Base-by-base conservation (phyloP, 1,139 yeast genomes). In the Zygoascus sp. region DNA sequence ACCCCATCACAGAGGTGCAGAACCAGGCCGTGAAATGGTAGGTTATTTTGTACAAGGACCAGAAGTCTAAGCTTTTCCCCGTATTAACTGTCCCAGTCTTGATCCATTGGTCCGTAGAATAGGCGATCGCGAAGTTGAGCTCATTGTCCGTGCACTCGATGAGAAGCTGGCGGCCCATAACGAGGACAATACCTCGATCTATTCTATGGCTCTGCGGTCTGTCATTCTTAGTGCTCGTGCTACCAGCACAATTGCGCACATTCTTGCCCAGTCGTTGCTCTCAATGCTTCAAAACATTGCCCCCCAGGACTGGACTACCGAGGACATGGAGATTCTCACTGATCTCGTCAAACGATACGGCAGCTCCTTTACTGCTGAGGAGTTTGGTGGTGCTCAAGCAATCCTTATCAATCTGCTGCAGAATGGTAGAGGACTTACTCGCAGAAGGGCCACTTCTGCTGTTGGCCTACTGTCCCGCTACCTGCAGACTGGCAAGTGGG, bases 1-100 rank as follows among this genome's bases (percentile, higher is more conserved):
- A 88, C 59, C 72, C 74, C 42, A 80, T 81, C 53, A 72, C 88
- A 6, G 95, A 87, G 57, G 94, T 88, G 1, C 88, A 86, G 59
- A 81, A 79, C 56, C 88, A 83, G 61, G 86, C 95, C 0, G 78
- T 85, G 36, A 80, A 71, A 62, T 81, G 68, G 73, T 81, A 53
- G 8, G 64, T 51, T 27, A n/a, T n/a, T n/a, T n/a, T n/a, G n/a
- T n/a, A n/a, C n/a, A n/a, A n/a, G n/a, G n/a, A n/a, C n/a, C n/a
- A n/a, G n/a, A n/a, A n/a, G n/a, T n/a, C n/a, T n/a, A n/a, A n/a
- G n/a, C n/a, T n/a, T 13, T 16, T 7, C 20, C 20, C 5, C n/a
- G 8, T 32, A 20, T 25, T 30, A 40, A 32, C 41, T 23, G 23
- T n/a, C 8, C 16, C 32, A 62, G 65, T 35, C 53, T 75, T 40